Base-by-base conservation (phyloP, 352 stramenopile species). In the Phytophthora gonapodyides region DNA sequence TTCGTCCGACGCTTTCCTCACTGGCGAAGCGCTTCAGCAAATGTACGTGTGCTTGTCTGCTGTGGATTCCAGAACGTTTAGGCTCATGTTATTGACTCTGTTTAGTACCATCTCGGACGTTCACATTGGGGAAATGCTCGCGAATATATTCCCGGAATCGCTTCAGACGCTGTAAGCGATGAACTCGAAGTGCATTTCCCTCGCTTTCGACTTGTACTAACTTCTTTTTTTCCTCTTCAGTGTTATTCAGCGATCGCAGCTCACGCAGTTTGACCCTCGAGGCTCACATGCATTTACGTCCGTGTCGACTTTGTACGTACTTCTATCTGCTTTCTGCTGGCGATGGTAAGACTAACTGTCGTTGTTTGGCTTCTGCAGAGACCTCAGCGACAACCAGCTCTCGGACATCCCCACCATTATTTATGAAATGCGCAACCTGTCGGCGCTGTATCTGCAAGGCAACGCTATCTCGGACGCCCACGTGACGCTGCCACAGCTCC, bases 351-450 rank as follows among this genome's bases (percentile, higher is more conserved):
- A 6, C 44, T 75, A 36, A 69, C 24, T 31, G 13, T 17, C 7
- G 8, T 21, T 19, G 9, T 17, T 48, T 57, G 3, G 43, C 36
- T 44, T 24, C 8, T 48, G 42, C 50, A 93, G 83, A 60, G 81
- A 93, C 51, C 58, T 93, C 50, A 69, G 73, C 40, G 70, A 89
- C 59, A 93, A 93, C 35, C 33, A 68, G 21, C 54, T 93, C 13
- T 80, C 83, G 0, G 67, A 80, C 15, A 91, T 93, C 35, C 83
- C 83, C 8, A 58, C 65, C 10, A 76, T 87, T 61, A 81, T 92
- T 63, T 92, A 85, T 72, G 74, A 87, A 58, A 75, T 89, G 57
- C 64, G 61, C 31, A 79, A 73, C 24, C 72, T 93, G 47, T 78
- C 70, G 30, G 67, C 72, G 31, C 67, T 93, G 33, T 61, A 76